Conservation (phyloP, 352 stramenopile species). For the Phytophthora foliorum region DNA sequence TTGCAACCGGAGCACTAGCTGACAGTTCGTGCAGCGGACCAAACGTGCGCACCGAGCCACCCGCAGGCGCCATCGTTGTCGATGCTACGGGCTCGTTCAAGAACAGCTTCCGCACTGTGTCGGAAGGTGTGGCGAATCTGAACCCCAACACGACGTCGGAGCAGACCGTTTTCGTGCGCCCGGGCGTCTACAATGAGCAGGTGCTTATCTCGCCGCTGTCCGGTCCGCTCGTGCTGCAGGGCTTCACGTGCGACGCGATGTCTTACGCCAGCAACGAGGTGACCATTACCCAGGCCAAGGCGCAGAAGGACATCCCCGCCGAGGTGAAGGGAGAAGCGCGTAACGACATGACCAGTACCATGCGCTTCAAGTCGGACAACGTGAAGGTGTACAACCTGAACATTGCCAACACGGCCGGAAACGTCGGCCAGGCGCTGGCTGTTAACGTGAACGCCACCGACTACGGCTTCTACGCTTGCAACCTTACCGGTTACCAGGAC, state of each 20-base stretch:
- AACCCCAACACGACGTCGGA: constrained; percentile 29
- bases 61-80: constrained; percentile 28
- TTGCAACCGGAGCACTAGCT: constrained; percentile 18
- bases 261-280: constrained; percentile 31
- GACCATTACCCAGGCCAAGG: constrained; percentile 39
- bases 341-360: constrained; percentile 39
- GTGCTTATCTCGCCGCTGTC: constrained; percentile 23
- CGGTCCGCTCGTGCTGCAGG: constrained; percentile 31
- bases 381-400: constrained; percentile 48
- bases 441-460: constrained; percentile 37
- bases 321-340: constrained; percentile 21
- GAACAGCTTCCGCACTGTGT: constrained; percentile 33
- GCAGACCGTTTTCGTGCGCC: constrained; percentile 34
- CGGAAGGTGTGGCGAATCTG: constrained; percentile 20
- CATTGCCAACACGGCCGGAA: constrained; percentile 35
- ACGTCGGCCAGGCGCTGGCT: constrained; percentile 31
- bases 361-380: constrained; percentile 36
- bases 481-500: constrained; percentile 33
- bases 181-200: constrained; percentile 37
- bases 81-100: constrained; percentile 33
- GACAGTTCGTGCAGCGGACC: constrained; percentile 20
- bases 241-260: constrained; percentile 32
- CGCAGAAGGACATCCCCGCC: constrained; percentile 37
- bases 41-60: constrained; percentile 22
- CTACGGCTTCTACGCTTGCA: constrained; percentile 42